Base-by-base conservation (phyloP, 2,329 filamentous ascomycete species). In the Zymoseptoria crescenta region DNA sequence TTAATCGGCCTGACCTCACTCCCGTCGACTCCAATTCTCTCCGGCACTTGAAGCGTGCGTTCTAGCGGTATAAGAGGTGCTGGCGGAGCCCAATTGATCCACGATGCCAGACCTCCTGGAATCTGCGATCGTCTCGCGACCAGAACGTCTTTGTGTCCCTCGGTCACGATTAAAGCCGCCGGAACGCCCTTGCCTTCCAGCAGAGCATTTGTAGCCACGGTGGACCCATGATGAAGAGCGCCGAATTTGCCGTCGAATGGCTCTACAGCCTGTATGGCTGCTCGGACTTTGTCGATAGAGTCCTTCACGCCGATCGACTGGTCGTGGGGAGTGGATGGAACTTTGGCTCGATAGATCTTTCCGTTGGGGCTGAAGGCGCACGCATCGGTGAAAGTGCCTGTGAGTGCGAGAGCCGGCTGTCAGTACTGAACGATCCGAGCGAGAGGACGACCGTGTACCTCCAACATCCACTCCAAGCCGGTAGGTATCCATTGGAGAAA, bases 61-160 rank as follows among this genome's bases (percentile, higher is more conserved):
- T 68, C 66, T 21, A 68, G 56, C 9, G 66, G 66, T 6, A 68
- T 68, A 28, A 68, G 57, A 29, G 66, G 66, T 13, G 66, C 61
- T 48, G 64, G 65, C 19, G 66, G 65, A 27, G 62, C 58, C 66
- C 66, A 68, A 35, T 66, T 62, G 48, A 68, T 68, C 65, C 66
- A 68, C 16, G 58, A 52, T 21, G 66, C 66, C n/a, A 68, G 61
- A 20, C 65, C 66, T 21, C 66, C 66, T 21, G 66, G 66, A 21
- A 68, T 68, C 48, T 68, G 66, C 10, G 62, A 65, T 49, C 66
- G 49, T 54, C 66, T 58, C 13, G 66, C 66, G 8, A 68, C 66
- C 21, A 68, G 30, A 9, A 68, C 65, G 59, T 68, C 66, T 55
- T 68, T 67, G 54, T 68, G 66, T n/a, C 66, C 66, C 55, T 68